A percentile compares a stretch with the other conserved stretches of the same genome.
phyloP scores from a whole-genome alignment of 1,284 basidiomycete species.

The Microbotryum silenes-acaulis region DNA sequence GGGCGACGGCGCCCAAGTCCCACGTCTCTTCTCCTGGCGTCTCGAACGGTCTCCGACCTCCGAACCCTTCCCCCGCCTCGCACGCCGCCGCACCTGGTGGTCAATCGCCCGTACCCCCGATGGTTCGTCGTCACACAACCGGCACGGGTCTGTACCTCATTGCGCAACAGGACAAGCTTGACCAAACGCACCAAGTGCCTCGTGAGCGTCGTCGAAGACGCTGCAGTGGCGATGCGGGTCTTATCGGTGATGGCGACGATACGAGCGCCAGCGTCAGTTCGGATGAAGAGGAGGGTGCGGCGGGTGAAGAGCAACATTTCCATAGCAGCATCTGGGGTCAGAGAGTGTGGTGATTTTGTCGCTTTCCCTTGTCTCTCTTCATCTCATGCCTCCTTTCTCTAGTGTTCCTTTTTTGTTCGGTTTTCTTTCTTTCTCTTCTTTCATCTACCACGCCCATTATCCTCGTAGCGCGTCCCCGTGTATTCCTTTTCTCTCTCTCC shows the following conservation, averaged over 20 bases:
- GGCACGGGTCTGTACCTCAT: constrained; percentile 25
- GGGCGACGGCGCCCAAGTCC: not conserved
- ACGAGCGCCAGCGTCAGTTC: not conserved
- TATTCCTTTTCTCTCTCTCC: too few species aligned
- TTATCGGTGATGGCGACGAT: not conserved
- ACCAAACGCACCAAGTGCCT: not conserved
- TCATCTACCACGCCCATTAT: too few species aligned
- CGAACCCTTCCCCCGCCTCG: constrained; percentile 14
- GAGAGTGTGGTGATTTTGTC: not conserved
- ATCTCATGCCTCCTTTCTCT: not conserved
- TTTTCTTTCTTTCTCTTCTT: too few species aligned
- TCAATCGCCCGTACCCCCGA: not conserved
- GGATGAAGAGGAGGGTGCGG: not conserved
- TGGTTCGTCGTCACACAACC: constrained; percentile 20
- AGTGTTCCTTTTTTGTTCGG: not conserved
- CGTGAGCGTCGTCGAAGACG: not conserved
- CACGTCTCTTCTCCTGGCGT: not conserved
- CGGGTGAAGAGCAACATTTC: not conserved
- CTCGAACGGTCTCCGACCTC: constrained; percentile 10
- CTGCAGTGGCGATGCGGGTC: not conserved
- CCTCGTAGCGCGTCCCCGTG: too few species aligned
- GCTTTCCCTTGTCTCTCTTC: not conserved
- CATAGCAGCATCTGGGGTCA: not conserved
- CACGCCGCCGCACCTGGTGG: constrained; percentile 1
- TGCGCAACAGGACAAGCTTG: constrained; percentile 5